Base-by-base conservation (phyloP, 2,329 filamentous ascomycete genomes). In the Coleophoma cylindrospora region DNA sequence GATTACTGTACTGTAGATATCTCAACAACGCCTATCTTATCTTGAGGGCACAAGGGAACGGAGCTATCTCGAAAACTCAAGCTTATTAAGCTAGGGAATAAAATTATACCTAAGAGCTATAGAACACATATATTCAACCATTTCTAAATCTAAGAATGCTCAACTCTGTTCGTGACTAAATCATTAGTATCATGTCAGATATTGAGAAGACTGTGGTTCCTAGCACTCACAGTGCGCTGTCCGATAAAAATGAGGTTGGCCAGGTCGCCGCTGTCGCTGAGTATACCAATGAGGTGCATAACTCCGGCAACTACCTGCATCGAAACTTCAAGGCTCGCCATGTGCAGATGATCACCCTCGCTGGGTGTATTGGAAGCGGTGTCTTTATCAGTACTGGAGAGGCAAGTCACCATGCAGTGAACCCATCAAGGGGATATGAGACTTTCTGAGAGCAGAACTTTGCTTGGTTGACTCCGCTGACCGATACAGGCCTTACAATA, bases 341-440 rank as follows among this genome's bases (percentile, higher is more conserved):
- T 33, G 38, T 48, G 6, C 46, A 48, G 27, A 48, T 43, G 46
- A 41, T 48, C 34, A 38, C 46, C 2, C 34, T 48, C 15, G 46
- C 46, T 12, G 46, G 37, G 15, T 15, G 19, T n/a, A 40, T 40
- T 7, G 37, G 37, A 10, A 40, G 37, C 15, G 37, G 37, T 40
- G 37, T 40, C 19, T 40, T 40, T 19, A 49, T 34, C 9, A 45
- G 27, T 45, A 45, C 34, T 15, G 43, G 43, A 33, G 21, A 34
- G 34, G 44, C 37, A n/a, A 17, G 15, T 46, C 7, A 19, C 15
- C 13, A 10, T 40, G 37, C 4, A 7, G 4, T n/a, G 11, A n/a
- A 13, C n/a, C 9, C 3, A 40, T 15, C 2, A 14, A 40, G n/a
- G 6, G 9, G 6, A 1, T n/a, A 4, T 19, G 9, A 40, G 11